These are phyloP conservation scores for Aegilops longissima DNA, from an alignment of 176 grass and related monocot species.

Conservation along the genomic window DNA sequence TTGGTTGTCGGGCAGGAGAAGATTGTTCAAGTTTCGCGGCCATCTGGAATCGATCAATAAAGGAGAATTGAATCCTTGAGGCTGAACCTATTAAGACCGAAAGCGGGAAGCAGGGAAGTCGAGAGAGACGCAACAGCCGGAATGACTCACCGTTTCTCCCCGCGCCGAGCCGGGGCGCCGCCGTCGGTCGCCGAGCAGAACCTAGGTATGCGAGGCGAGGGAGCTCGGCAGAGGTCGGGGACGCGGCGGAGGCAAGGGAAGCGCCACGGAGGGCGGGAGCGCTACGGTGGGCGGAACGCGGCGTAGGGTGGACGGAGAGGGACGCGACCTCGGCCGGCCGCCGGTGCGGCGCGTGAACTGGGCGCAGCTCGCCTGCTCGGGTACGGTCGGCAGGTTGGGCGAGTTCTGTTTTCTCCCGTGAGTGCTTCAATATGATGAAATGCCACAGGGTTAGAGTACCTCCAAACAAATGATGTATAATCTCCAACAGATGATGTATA, in stretches of 20 bases:
- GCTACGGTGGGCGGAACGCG: background rate
- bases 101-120: background rate
- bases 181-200: background rate
- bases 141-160: background rate
- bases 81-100: background rate
- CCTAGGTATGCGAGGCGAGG: conserved; percentile 1
- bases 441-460: background rate
- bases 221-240: background rate
- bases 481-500: no score
- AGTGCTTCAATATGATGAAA: background rate
- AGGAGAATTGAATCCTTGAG: background rate
- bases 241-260: background rate
- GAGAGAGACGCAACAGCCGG: background rate
- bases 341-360: background rate
- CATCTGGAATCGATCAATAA: conserved; percentile 6
- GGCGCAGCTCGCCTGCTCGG: background rate
- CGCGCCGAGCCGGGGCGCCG: background rate
- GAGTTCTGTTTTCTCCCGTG: background rate
- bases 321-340: background rate
- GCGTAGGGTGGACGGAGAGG: background rate
- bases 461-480: no score
- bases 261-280: background rate
- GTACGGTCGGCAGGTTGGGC: background rate
- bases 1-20: background rate
- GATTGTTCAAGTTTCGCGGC: conserved; percentile 1